Percentiles rank a stretch among this genome's conserved stretches.
Evolutionary conservation across 257 asterid species (phyloP).

Genomic region (Datura wrightii): DNA sequence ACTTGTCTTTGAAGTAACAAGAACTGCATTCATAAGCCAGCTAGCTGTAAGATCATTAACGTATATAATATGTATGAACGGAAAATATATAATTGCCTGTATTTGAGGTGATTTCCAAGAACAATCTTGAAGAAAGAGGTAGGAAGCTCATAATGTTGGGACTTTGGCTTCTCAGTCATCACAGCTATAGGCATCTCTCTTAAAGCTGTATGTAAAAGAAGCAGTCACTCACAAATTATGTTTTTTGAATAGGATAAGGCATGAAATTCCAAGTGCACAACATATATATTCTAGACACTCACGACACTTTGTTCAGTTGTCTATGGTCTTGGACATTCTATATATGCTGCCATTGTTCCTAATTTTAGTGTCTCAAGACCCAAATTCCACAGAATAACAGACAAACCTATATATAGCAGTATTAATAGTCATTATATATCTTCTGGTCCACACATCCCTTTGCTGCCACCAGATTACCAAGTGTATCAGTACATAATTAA

Average conservation of each 20-base stretch:
- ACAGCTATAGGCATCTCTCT: slow-evolving; percentile 88
- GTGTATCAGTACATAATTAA: too few species aligned
- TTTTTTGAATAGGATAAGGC: neutral
- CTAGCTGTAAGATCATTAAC: neutral
- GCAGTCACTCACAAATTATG: slow-evolving; percentile 20
- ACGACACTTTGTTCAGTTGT: neutral
- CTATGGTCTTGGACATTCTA: neutral
- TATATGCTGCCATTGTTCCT: neutral
- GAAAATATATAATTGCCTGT: slow-evolving; percentile 54
- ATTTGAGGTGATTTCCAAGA: slow-evolving; percentile 87
- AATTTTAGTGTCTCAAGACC: slow-evolving; percentile 10
- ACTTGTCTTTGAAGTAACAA: slow-evolving; percentile 66
- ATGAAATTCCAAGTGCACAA: neutral
- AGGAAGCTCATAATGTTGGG: slow-evolving; percentile 90
- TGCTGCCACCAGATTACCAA: neutral
- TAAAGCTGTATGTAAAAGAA: slow-evolving; percentile 70
- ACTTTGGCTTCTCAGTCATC: slow-evolving; percentile 74
- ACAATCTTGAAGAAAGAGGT: slow-evolving; percentile 92
- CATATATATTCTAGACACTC: neutral
- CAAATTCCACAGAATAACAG: neutral
- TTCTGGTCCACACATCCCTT: neutral
- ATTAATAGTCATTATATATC: neutral
- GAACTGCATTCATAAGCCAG: slow-evolving; percentile 56
- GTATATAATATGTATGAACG: neutral
- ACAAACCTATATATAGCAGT: neutral